Conservation (phyloP, 164 flowering plant species). For the Houttuynia cordata region DNA sequence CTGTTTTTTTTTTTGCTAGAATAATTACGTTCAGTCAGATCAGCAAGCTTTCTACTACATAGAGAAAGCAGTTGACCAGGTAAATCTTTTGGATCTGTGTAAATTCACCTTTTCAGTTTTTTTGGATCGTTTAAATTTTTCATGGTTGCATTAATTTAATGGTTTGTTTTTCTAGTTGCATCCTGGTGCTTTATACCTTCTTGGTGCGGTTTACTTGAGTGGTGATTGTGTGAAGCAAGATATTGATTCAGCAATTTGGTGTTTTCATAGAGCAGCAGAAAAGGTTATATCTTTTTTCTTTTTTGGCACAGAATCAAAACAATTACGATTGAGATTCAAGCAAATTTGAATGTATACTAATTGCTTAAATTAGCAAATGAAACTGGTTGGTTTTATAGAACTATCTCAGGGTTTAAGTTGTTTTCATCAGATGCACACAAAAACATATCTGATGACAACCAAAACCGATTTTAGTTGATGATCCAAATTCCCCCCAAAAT, state of each 20-base stretch:
- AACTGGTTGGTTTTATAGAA: background rate
- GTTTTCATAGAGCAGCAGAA: constrained; percentile 90
- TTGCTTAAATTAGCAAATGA: background rate
- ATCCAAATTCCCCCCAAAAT: no score
- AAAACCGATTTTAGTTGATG: background rate
- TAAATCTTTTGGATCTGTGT: constrained; percentile 22
- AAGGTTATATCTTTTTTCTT: constrained; percentile 32
- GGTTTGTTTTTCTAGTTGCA: constrained; percentile 49
- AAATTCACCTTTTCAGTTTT: no score
- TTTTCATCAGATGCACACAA: background rate
- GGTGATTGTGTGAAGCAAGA: constrained; percentile 92
- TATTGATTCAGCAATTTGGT: constrained; percentile 74
- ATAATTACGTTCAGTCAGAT: constrained; percentile 59
- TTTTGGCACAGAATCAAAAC: no score
- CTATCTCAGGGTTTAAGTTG: background rate
- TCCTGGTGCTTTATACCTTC: constrained; percentile 88
- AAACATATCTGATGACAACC: background rate
- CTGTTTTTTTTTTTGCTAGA: constrained; percentile 24
- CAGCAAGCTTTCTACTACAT: constrained; percentile 84
- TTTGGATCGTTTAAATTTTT: background rate
- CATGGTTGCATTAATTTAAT: background rate
- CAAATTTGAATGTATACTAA: no score
- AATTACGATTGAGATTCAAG: no score
- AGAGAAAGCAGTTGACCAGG: constrained; percentile 96
- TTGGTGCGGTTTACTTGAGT: constrained; percentile 75